Base-by-base conservation (phyloP, 345 rosid species). In the Eucalyptus regnans region DNA sequence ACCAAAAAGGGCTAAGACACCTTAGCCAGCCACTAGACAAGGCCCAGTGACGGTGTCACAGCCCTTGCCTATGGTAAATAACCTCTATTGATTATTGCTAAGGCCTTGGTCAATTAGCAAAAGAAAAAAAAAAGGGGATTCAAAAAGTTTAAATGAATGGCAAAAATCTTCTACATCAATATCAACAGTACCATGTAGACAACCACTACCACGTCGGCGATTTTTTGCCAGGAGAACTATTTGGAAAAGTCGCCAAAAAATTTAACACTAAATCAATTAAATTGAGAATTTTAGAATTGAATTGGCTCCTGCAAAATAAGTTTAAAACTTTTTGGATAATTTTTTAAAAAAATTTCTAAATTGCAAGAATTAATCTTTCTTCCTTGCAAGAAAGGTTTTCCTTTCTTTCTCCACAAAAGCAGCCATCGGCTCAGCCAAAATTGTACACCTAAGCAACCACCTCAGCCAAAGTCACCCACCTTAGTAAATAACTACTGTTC, bases 61-160 rank as follows among this genome's bases (percentile, higher is more conserved):
- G 1, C 66, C 66, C 15, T 60, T 2, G 31, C 8, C 8, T 60
- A 11, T 60, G 66, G 66, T 27, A 16, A 27, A 6, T 29, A 60
- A 60, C 31, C 16, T 6, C 0, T 5, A 2, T 0, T 5, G 4
- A 29, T 27, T 11, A 60, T 60, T 12, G 8, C 68, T 12, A 27
- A 60, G n/a, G 66, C n/a, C 14, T 11, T 12, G 7, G 15, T 52
- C 27, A 58, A 58, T 58, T 23, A 7, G n/a, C 27, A 25, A 58
- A 58, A 58, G 7, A 12, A 1, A 10, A 56, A 54, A 7, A 8
- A 23, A 27, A 27, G 12, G n/a, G n/a, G n/a, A 27, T 60, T 60
- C 8, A 60, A 3, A 60, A 60, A 60, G 27, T 3, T 60, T 60
- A 60, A 60, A 60, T 27, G 14, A 60, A 2, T 60, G 13, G 31